Evolutionary conservation across 140 eudicot species (phyloP), one percentile per base, ranked within the genome.

Genomic region (Bidens hawaiensis): DNA sequence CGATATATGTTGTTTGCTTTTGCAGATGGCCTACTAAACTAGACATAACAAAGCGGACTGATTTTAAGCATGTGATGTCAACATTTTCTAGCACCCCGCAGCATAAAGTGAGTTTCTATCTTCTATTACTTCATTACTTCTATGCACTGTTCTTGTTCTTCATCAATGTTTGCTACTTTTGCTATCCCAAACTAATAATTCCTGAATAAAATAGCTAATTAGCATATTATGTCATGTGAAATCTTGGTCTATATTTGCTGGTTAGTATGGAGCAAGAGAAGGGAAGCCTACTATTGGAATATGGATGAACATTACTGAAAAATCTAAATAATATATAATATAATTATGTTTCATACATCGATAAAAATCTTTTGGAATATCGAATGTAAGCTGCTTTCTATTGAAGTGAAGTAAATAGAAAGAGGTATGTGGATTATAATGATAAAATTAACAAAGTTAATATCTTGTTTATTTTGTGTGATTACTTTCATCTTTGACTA

Each of bases 1-100:
- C 68, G 33, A 15, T 77, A 50, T 68, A 4, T 43, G 21, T 67
- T 66, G 76, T 51, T 26, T 65, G 72, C 12, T 42, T 24, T 67
- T 76, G 80, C 90, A 94, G 99, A 69, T 94, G 99, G 99, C 99
- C 99, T 5, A 65, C 74, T 24, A 94, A 94, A 72, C 66, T 94
- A 60, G 99, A 94, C 75, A 88, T 94, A 84, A 88, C 94, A 48
- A 94, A 94, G 59, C 90, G 99, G 70, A 94, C 99, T 22, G 99
- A 94, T 79, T 80, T 81, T 60, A 79, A 77, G 60, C 99, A 94
- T 69, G 99, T 94, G 48, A 94, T 79, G 74, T 70, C 99, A 60
- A 78, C 99, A 61, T 94, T 94, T 79, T 75, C 90, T 30, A 83
- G 83, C 75, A 81, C 88, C 30, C 95, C 94, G 38, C 78, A 79